Percentiles rank a stretch among this genome's conserved stretches.
phyloP scores from a whole-genome alignment of 1,284 basidiomycete species.

The Rhodofomes roseus region DNA sequence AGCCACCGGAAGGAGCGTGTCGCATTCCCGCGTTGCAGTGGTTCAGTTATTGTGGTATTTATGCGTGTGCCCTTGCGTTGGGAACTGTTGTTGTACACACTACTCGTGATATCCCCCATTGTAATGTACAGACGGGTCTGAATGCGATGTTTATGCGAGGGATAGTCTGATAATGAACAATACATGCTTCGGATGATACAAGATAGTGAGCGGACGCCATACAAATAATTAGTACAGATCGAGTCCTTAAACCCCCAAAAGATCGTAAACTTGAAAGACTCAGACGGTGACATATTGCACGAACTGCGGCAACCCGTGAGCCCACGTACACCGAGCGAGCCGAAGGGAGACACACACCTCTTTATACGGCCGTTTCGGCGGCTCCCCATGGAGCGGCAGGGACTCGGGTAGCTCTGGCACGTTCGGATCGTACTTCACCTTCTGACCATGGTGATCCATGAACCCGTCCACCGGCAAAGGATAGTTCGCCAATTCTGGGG shows the following conservation, averaged over 20 bases:
- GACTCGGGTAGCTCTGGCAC: conserved; percentile 56
- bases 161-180: not conserved
- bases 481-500: conserved; percentile 54
- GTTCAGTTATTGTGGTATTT: not conserved
- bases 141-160: not conserved
- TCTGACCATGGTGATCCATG: conserved; percentile 43
- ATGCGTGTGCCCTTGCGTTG: not conserved
- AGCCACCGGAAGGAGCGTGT: not conserved
- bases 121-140: not conserved
- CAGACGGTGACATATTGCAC: conserved; percentile 17
- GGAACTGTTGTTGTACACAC: not conserved
- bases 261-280: not conserved
- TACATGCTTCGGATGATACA: conserved; percentile 1
- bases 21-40: not conserved
- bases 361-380: conserved; percentile 53
- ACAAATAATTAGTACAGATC: not conserved
- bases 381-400: conserved; percentile 49
- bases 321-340: not conserved
- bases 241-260: not conserved
- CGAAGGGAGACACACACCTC: conserved; percentile 37
- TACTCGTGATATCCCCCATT: not conserved
- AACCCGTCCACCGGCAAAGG: conserved; percentile 51
- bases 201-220: not conserved
- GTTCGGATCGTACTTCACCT: conserved; percentile 35
- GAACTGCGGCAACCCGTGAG: conserved; percentile 7